phyloP scores from a whole-genome alignment of 2,329 filamentous ascomycete species.

The Incumbomyces delicatus region DNA sequence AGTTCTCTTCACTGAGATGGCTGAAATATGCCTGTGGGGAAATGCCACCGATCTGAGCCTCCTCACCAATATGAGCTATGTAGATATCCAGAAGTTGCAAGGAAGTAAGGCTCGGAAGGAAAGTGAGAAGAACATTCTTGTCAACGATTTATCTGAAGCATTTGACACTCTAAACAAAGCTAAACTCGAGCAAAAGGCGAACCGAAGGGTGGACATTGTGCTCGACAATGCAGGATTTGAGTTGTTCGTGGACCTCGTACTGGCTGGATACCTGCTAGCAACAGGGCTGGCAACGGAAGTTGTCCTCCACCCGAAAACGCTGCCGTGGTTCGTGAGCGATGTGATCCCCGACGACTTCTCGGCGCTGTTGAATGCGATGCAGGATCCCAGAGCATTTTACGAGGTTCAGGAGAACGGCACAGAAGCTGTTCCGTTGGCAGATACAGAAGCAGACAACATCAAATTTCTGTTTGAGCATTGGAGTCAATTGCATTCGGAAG shows the following conservation, averaged over 20 bases:
- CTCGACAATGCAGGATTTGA: constrained; percentile 97
- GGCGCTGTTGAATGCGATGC: constrained; percentile 71
- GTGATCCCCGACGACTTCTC: constrained; percentile 79
- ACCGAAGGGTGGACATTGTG: constrained; percentile 81
- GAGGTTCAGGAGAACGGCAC: constrained; percentile 56
- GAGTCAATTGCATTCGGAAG: constrained; percentile 70
- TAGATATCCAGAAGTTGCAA: constrained; percentile 94
- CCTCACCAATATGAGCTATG: constrained; percentile 23
- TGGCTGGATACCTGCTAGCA: constrained; percentile 81
- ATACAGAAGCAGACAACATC: constrained; percentile 58
- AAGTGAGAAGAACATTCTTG: constrained; percentile 82
- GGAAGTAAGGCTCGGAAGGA: constrained; percentile 76
- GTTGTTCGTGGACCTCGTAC: constrained; percentile 85
- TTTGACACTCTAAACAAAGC: constrained; percentile 60
- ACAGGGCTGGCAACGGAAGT: constrained; percentile 76
- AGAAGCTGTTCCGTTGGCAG: constrained; percentile 52
- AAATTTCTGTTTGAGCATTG: constrained; percentile 73
- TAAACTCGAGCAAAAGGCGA: constrained; percentile 51
- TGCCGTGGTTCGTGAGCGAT: constrained; percentile 98
- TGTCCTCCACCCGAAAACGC: constrained; percentile 83
- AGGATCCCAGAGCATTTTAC: constrained; percentile 69
- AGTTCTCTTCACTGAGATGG: constrained; percentile 25
- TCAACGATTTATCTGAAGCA: constrained; percentile 69
- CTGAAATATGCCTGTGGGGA: constrained; percentile 27
- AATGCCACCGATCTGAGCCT: constrained; percentile 27